Evolutionary conservation across 202 grass and related monocot genomes (phyloP).

Genomic region (Hordeum pubiflorum): DNA sequence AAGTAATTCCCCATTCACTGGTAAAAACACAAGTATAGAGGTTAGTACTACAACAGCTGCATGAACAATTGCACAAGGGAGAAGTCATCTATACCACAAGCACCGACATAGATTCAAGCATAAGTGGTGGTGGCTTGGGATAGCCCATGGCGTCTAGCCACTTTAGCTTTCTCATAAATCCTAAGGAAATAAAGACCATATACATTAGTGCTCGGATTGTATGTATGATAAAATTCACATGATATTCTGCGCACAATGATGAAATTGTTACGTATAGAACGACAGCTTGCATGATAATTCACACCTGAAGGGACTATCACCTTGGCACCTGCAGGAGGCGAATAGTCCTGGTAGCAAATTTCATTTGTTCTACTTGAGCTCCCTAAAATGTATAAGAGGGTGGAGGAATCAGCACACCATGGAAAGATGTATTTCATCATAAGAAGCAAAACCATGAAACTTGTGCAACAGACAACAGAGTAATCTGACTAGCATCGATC

Average conservation of each 20-base stretch:
- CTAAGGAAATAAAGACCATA: not conserved
- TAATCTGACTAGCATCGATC: not conserved
- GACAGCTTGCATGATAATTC: not conserved
- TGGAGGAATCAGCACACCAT: not conserved
- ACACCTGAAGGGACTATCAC: not conserved
- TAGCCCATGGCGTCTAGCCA: not conserved
- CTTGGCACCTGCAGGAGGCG: not conserved
- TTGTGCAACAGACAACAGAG: not conserved
- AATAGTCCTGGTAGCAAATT: not conserved
- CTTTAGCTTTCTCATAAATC: not conserved
- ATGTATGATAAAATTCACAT: not conserved
- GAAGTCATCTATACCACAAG: not conserved
- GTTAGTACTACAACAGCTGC: not conserved
- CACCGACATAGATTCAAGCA: slow-evolving; percentile 26
- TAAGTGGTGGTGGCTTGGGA: slow-evolving; percentile 27
- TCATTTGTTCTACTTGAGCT: not conserved
- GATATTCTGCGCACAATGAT: not conserved
- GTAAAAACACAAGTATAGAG: not conserved
- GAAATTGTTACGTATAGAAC: not conserved
- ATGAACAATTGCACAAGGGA: not conserved
- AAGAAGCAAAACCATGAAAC: not conserved
- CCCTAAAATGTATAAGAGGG: not conserved
- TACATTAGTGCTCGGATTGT: not conserved
- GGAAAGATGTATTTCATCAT: not conserved
- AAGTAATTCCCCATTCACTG: slow-evolving; percentile 7